phyloP scores from a whole-genome alignment of 73 alveolate genomes.

The Paramecium sexaurelia region DNA sequence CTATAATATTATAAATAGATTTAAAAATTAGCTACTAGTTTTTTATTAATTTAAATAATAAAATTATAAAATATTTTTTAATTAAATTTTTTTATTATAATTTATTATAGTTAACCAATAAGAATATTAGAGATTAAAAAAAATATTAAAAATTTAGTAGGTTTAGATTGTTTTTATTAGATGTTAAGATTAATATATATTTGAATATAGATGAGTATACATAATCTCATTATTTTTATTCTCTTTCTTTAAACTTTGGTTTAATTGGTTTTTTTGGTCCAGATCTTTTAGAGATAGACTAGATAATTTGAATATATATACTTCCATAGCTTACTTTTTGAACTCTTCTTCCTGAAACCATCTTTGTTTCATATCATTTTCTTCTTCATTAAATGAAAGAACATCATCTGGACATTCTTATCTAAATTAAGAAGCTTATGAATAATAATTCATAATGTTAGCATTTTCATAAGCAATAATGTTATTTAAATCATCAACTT shows the following conservation, averaged over 20 bases:
- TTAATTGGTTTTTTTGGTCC: slow-evolving; percentile 24
- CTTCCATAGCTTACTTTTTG: slow-evolving; percentile 64
- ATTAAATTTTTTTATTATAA: too few species aligned
- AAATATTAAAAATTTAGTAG: too few species aligned
- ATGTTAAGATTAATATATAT: background rate
- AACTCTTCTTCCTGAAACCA: slow-evolving; percentile 58
- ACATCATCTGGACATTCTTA: slow-evolving; percentile 70
- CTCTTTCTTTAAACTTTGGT: slow-evolving; percentile 24
- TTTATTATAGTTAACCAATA: too few species aligned
- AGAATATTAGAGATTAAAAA: too few species aligned
- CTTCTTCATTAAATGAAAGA: slow-evolving; percentile 63
- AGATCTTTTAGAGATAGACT: slow-evolving; percentile 15
- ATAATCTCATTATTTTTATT: background rate
- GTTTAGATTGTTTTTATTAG: too few species aligned
- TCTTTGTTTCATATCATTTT: slow-evolving; percentile 45
- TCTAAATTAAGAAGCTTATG: slow-evolving; percentile 59
- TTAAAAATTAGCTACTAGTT: too few species aligned
- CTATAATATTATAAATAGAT: too few species aligned
- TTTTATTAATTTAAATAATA: too few species aligned
- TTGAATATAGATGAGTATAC: background rate
- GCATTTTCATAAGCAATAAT: slow-evolving; percentile 71
- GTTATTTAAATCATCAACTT: slow-evolving; percentile 62
- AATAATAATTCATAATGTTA: slow-evolving; percentile 67
- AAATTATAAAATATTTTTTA: too few species aligned
- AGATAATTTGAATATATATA: background rate